Evolutionary conservation across 2,329 filamentous ascomycete genomes (phyloP).

Genomic region (Sporothrix inflata): DNA sequence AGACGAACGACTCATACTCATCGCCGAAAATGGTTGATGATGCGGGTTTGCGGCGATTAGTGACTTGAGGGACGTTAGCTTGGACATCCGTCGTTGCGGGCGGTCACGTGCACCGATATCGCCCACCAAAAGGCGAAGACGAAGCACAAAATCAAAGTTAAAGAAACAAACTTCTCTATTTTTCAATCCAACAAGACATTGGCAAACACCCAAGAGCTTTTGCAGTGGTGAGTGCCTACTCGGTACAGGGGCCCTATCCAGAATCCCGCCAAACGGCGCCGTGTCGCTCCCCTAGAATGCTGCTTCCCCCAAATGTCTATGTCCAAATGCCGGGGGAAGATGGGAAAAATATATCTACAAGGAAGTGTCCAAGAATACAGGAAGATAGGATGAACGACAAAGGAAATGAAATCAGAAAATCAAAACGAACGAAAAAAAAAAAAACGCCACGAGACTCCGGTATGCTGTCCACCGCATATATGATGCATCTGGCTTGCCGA

Average conservation of each 20-base stretch:
- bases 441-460: constrained; percentile 22
- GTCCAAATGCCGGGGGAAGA: constrained; percentile 3
- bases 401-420: neutral
- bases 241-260: neutral
- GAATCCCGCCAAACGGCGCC: neutral
- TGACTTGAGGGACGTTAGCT: neutral
- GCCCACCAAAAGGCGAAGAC: neutral
- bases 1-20: neutral
- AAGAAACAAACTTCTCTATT: neutral
- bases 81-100: neutral
- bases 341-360: constrained; percentile 7
- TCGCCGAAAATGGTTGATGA: neutral
- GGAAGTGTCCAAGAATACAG: neutral
- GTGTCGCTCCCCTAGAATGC: neutral
- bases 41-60: neutral
- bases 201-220: neutral
- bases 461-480: constrained; percentile 20
- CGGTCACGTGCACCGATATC: constrained; percentile 8
- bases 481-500: constrained; percentile 9
- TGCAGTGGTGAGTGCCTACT: too few relatives aligned
- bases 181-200: neutral
- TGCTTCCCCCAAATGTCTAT: neutral
- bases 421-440: neutral
- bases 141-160: neutral
- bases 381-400: neutral